These are phyloP conservation scores for Diplodia mutila DNA, from an alignment of 2,329 filamentous ascomycete genomes.

Conservation along the genomic window DNA sequence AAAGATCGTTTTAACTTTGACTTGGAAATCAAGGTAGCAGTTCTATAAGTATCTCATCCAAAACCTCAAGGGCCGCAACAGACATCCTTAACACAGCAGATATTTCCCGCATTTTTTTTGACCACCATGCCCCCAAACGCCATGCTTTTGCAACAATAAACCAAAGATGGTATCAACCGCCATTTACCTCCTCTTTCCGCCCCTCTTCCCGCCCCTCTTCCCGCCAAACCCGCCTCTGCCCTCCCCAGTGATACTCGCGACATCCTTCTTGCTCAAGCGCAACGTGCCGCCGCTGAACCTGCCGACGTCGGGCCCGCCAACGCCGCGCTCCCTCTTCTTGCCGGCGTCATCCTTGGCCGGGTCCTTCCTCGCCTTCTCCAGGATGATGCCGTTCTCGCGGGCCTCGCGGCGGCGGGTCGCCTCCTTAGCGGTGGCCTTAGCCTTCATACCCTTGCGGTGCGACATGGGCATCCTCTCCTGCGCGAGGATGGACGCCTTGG, in stretches of 20 bases:
- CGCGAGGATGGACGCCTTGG: conserved; percentile 72
- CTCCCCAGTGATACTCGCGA: conserved; percentile 61
- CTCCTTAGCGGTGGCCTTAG: conserved; percentile 68
- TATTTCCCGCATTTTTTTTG: background rate
- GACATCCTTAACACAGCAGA: background rate
- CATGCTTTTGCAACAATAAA: background rate
- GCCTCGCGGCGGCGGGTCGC: conserved; percentile 75
- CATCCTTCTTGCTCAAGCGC: conserved; percentile 76
- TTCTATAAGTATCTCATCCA: background rate
- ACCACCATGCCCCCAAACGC: background rate
- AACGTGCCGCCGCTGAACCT: conserved; percentile 79
- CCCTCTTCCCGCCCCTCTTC: conserved; percentile 18
- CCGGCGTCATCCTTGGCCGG: conserved; percentile 30
- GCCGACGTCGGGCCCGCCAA: conserved; percentile 79
- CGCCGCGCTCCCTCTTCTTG: conserved; percentile 58
- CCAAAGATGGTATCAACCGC: background rate
- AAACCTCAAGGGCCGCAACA: background rate
- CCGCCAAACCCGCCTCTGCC: conserved; percentile 11
- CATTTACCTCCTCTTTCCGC: conserved; percentile 11
- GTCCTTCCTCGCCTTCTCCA: conserved; percentile 64
- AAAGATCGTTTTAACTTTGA: background rate
- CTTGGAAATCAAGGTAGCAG: background rate
- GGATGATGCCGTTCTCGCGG: conserved; percentile 84
- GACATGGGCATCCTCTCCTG: conserved; percentile 90
- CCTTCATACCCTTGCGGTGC: conserved; percentile 80